Evolutionary conservation across 352 stramenopile genomes (phyloP), one percentile per base, ranked within the genome.

Genomic region (Hyaloperonospora arabidopsidis): DNA sequence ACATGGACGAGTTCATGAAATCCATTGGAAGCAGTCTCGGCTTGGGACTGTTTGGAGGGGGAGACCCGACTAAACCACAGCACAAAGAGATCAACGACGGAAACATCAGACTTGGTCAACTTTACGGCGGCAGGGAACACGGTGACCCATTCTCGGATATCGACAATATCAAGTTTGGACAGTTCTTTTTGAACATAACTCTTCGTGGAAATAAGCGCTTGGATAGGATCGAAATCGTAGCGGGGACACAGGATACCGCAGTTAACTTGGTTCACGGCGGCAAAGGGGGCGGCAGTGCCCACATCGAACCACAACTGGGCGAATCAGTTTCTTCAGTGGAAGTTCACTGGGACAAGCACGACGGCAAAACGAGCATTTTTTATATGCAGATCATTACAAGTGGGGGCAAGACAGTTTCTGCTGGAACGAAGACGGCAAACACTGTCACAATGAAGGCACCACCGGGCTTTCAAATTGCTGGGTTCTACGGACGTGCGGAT

Each of bases 81-180:
- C 66, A 70, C 62, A 59, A 59, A 6, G 66, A 57, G 5, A 18
- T 66, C 2, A 12, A 66, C 1, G 62, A 70, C 13, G 45, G 48
- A 3, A 40, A 70, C 14, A 63, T 70, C 38, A 0, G 54, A 3
- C 34, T 67, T 1, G 32, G 62, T 17, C 5, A 52, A 25, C 5
- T 67, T 8, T 66, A 60, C 35, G 62, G 62, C 13, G 48, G 57
- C 5, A 22, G 13, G 36, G 52, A 70, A 8, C 49, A 64, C 29
- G 62, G 62, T 8, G 19, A 45, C 15, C 57, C 62, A 0, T 70
- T 67, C 35, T 70, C 62, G 1, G 62, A 70, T 35, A 61, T 70
- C 5, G 52, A 58, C 35, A 61, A 59, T 28, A 49, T 70, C 34
- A 67, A 56, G 49, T 61, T 67, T 17, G 45, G 53, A 4, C 58